These are phyloP conservation scores for Colletotrichum cuscutae DNA, from an alignment of 2,329 filamentous ascomycete genomes.

Conservation along the genomic window DNA sequence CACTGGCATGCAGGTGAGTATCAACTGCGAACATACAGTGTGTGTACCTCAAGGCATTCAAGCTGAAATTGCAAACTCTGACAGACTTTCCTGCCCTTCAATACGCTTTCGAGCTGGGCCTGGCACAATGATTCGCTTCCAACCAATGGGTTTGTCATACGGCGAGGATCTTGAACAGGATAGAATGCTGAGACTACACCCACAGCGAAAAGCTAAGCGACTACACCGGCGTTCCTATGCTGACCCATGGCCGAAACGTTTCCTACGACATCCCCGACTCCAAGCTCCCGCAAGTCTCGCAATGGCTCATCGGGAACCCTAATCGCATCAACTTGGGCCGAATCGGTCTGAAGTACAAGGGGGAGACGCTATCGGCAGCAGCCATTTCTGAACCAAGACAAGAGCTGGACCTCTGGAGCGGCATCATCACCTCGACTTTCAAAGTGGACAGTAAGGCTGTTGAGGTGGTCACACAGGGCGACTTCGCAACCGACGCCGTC, in stretches of 20 bases:
- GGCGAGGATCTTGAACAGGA: too few species aligned
- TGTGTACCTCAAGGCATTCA: fast-evolving
- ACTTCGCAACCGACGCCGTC: slow-evolving; percentile 51
- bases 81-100: slow-evolving; percentile 54
- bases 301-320: slow-evolving; percentile 64
- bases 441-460: slow-evolving; percentile 43
- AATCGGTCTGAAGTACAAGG: slow-evolving; percentile 51
- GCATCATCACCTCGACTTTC: slow-evolving; percentile 51
- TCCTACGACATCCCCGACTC: slow-evolving; percentile 51
- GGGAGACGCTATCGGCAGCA: slow-evolving; percentile 41
- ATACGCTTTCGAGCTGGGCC: slow-evolving; percentile 57
- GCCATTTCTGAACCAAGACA: slow-evolving; percentile 45
- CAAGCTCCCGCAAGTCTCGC: slow-evolving; percentile 49
- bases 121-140: slow-evolving; percentile 61
- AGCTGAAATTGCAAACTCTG: neutral
- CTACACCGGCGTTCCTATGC: slow-evolving; percentile 45
- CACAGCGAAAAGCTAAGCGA: slow-evolving; percentile 42
- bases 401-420: slow-evolving; percentile 50
- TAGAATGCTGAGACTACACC: neutral
- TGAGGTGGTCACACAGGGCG: slow-evolving; percentile 48
- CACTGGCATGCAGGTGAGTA: slow-evolving; percentile 51
- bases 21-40: neutral
- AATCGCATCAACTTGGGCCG: slow-evolving; percentile 56
- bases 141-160: slow-evolving; percentile 33
- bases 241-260: slow-evolving; percentile 50